Evolutionary conservation across 1,284 basidiomycete genomes (phyloP).

Genomic region (Tranzscheliella williamsii): DNA sequence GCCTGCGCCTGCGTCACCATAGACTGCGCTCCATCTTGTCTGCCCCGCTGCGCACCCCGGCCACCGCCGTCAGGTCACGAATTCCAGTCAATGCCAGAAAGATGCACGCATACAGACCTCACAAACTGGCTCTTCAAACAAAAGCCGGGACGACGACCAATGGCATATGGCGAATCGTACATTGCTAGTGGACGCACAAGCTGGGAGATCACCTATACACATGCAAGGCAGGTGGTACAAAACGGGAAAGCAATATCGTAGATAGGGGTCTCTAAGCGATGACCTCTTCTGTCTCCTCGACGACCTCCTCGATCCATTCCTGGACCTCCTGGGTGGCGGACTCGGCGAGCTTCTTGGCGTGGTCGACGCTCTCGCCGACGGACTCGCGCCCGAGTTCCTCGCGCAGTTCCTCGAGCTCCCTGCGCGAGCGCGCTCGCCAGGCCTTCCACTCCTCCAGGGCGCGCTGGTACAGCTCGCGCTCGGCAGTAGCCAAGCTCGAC

Average conservation of each 20-base stretch:
- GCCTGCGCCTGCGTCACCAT: no score
- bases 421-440: constrained; percentile 67
- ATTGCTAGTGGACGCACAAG: no score
- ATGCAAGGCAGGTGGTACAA: no score
- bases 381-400: constrained; percentile 36
- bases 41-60: no score
- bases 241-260: neutral
- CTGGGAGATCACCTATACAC: no score
- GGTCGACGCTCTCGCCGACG: constrained; percentile 34
- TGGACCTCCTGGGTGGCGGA: constrained; percentile 58
- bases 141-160: no score
- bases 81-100: no score
- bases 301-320: constrained; percentile 61
- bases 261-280: constrained; percentile 15
- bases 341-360: constrained; percentile 49
- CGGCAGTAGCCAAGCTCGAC: constrained; percentile 88
- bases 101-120: no score
- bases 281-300: constrained; percentile 60
- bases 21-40: no score
- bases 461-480: constrained; percentile 85
- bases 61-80: no score
- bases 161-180: no score
- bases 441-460: constrained; percentile 98
- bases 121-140: no score
- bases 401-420: constrained; percentile 43